Evolutionary conservation across 495 filamentous ascomycete species (phyloP).

Genomic region (Neurospora sp.): DNA sequence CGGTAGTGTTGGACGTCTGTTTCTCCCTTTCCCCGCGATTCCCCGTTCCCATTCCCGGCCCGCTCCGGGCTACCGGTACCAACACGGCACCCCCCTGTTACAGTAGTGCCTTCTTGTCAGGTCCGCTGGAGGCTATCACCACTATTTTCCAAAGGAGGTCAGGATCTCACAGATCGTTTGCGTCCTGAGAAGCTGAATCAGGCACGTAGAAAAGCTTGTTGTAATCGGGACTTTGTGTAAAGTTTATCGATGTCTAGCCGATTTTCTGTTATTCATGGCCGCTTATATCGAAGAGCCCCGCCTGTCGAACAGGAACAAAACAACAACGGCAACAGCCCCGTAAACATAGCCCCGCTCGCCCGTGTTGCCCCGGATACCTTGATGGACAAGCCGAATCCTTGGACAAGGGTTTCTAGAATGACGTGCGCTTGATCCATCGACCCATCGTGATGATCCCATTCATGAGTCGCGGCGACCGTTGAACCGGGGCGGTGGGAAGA

Average conservation of each 20-base stretch:
- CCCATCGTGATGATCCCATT: not conserved
- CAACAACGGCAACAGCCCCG: not conserved
- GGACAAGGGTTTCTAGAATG: not conserved
- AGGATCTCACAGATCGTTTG: not conserved
- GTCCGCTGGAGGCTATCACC: not conserved
- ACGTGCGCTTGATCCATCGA: not conserved
- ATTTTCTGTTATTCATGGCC: not conserved
- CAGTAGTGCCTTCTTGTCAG: not conserved
- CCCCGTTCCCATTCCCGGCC: not conserved
- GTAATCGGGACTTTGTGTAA: not conserved
- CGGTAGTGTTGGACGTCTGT: not conserved
- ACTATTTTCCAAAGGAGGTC: not conserved
- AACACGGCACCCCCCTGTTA: not conserved
- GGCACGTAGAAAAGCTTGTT: not conserved
- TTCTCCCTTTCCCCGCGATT: not conserved
- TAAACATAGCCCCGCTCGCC: not conserved
- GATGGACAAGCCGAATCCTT: not conserved
- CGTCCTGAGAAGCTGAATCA: not conserved
- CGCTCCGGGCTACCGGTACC: not conserved
- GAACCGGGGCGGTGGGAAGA: not conserved
- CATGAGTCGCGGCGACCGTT: not conserved
- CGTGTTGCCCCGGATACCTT: not conserved
- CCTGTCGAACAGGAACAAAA: not conserved
- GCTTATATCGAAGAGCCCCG: not conserved
- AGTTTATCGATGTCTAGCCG: not conserved